Conservation (phyloP, 768 basidiomycete species). For the Lactifluus pinguis region DNA sequence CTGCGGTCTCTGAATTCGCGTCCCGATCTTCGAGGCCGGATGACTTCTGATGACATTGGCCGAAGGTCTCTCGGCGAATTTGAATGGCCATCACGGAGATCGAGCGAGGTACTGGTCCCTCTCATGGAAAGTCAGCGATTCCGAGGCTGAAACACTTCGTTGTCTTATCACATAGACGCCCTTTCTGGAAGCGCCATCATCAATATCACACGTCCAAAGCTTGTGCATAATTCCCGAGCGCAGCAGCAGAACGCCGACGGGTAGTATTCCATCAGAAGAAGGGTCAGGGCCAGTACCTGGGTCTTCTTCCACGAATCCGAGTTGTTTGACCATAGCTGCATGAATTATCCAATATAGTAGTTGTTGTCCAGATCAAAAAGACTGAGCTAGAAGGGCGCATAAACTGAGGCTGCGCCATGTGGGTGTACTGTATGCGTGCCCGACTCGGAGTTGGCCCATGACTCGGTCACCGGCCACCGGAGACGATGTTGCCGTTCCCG, state of each 20-base stretch:
- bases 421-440: too few species aligned
- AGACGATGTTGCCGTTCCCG: not conserved
- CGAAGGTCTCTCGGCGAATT: constrained; percentile 31
- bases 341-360: not conserved
- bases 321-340: not conserved
- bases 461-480: not conserved
- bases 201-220: not conserved
- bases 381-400: not conserved
- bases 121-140: not conserved
- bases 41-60: constrained; percentile 35
- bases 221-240: not conserved
- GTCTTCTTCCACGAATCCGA: not conserved
- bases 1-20: constrained; percentile 27
- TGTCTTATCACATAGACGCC: not conserved
- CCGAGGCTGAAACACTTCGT: not conserved
- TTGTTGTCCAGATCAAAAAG: not conserved
- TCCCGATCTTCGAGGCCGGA: constrained; percentile 23
- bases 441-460: too few species aligned
- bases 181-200: not conserved
- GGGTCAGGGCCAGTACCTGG: not conserved
- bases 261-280: not conserved
- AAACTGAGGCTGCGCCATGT: too few species aligned
- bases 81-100: constrained; percentile 25
- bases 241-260: not conserved
- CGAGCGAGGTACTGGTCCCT: constrained; percentile 8